Base-by-base conservation (phyloP, 177 flowering plant species). In the Tripterygium wilfordii region DNA sequence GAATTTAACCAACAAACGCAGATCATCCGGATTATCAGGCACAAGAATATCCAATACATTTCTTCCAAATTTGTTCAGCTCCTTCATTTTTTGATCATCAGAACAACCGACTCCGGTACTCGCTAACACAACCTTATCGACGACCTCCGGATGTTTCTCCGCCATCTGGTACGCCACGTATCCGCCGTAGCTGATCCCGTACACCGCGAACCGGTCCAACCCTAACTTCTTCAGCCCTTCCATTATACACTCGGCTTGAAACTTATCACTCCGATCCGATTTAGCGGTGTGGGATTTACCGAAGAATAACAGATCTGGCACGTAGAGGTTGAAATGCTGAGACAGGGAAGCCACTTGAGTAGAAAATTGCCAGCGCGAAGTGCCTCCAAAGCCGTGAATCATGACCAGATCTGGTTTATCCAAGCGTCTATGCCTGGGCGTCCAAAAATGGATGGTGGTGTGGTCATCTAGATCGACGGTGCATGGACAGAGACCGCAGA, bases 91-190 rank as follows among this genome's bases (percentile, higher is more conserved):
- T 63, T 71, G 68, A 2, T 61, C 67, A 35, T 61, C 63, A 27
- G 65, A 58, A 12, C 22, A 49, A 28, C 67, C 66, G 1, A 79
- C 45, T 38, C 76, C 85, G 46, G 62, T 41, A 37, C 79, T 71
- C 53, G 67, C 50, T 8, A 79, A 64, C 67, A 74, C 77, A 10
- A 69, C 44, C 62, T 56, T 76, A 58, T 69, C 77, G 29, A 79
- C 59, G 44, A 26, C 53, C 22, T 62, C 56, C 19, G 61, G 49
- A 27, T 43, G 56, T 20, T 62, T 56, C 52, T 68, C 75, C 12
- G 85, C 81, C 77, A 79, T 69, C 55, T 61, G 52, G 51, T 66
- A 73, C 44, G 69, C 79, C 30, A 76, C 85, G 36, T 21, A 76
- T 10, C 81, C 85, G 0, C 85, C 85, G 31, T 79, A 76, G 42